Conservation (phyloP, 139 green algal species). For the Gonium pectorale region DNA sequence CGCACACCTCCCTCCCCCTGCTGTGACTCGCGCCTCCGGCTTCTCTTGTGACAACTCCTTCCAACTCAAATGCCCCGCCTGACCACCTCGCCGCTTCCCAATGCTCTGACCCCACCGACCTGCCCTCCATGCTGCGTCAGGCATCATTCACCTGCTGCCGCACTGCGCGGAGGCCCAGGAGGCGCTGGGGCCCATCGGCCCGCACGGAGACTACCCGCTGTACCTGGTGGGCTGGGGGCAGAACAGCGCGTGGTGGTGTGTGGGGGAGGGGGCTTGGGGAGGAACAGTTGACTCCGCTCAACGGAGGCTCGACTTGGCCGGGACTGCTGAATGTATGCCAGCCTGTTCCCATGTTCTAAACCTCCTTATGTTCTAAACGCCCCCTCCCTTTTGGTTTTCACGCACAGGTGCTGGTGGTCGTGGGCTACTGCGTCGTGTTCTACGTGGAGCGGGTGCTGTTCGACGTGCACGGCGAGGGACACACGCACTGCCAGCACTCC, state of each 20-base stretch:
- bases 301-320: too few relatives aligned
- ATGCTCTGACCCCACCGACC: neutral
- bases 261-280: too few relatives aligned
- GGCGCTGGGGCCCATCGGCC: slow-evolving; percentile 24
- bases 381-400: too few relatives aligned
- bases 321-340: too few relatives aligned
- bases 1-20: too few relatives aligned
- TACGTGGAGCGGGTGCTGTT: slow-evolving; percentile 41
- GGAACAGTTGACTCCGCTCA: too few relatives aligned
- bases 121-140: slow-evolving; percentile 2
- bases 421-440: slow-evolving; percentile 39
- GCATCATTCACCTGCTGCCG: slow-evolving; percentile 61
- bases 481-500: slow-evolving; percentile 37
- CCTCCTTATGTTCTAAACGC: too few relatives aligned
- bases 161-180: slow-evolving; percentile 56
- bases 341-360: too few relatives aligned
- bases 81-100: too few relatives aligned
- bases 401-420: slow-evolving; percentile 32
- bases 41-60: too few relatives aligned
- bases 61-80: too few relatives aligned
- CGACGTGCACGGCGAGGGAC: slow-evolving; percentile 44
- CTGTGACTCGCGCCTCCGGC: too few relatives aligned
- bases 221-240: slow-evolving; percentile 24
- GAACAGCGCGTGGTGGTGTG: neutral
- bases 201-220: slow-evolving; percentile 2